Evolutionary conservation across 164 flowering plant species (phyloP), one percentile per base, ranked within the genome.

Genomic region (Vitis rotundifolia): DNA sequence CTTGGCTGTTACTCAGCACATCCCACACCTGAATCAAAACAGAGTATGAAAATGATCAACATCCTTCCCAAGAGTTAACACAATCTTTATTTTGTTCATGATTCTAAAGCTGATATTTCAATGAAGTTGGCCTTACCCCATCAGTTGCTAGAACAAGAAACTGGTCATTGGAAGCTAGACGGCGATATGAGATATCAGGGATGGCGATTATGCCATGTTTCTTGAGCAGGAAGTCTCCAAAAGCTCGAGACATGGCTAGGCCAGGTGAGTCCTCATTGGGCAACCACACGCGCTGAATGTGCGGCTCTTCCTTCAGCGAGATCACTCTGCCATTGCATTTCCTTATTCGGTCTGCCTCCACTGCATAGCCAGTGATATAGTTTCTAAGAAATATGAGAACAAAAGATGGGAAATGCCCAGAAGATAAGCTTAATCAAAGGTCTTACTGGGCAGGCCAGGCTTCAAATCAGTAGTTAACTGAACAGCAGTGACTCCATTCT

Each of bases 381-480:
- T 37, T 5, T 3, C 44, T 37, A 3, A 37, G 44, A 5, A 6
- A 37, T 37, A 22, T 22, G 26, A 22, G 26, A 22, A 22, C 26
- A 22, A 22, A 22, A 22, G 26, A 22, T 0, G 26, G 44, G 44
- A 37, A 37, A 2, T 37, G 44, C 44, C 7, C 6, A 37, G 5
- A 37, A 37, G 26, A 0, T 22, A 37, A 37, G 44, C 44, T 9
- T 28, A 56, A 66, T 56, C 29, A 14, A 61, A 11, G n/a, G 49
- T 64, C 83, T 83, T 77, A 93, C 98, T 47, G 0, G 91, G 87
- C 58, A 90, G 55, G 54, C 79, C 73, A 44, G 98, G 98, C 79
- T 90, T 94, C 49, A 86, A 63, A 76, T 91, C 98, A 37, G 85
- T 80, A 8, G 98, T 91, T n/a, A 94, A 78, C n/a, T 86, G 98